A percentile compares a stretch with the other conserved stretches of the same genome.
phyloP scores from a whole-genome alignment of 352 stramenopile species.

The Phytopythium litorale region DNA sequence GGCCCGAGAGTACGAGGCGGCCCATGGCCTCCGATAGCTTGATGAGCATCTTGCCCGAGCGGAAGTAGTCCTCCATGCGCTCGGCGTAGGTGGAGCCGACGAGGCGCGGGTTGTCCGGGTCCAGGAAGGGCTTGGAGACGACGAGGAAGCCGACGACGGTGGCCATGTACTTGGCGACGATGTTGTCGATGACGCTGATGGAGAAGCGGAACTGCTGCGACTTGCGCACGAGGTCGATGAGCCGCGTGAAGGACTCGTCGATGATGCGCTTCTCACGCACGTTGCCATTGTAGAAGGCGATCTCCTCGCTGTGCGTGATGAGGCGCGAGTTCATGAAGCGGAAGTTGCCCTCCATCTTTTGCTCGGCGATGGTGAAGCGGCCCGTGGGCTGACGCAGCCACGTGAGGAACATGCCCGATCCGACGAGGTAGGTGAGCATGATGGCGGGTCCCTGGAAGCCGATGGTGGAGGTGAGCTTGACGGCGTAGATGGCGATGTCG shows the following conservation, averaged over 20 bases:
- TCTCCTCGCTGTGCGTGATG: constrained; percentile 88
- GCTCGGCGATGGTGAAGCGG: constrained; percentile 77
- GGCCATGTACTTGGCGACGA: constrained; percentile 87
- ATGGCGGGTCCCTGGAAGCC: constrained; percentile 65
- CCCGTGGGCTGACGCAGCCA: constrained; percentile 69
- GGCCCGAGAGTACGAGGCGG: constrained; percentile 77
- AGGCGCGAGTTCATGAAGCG: constrained; percentile 87
- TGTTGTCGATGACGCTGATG: constrained; percentile 78
- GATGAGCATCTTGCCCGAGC: constrained; percentile 82
- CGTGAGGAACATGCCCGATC: constrained; percentile 66
- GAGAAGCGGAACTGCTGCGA: constrained; percentile 86
- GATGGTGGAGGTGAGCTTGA: constrained; percentile 66
- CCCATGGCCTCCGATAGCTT: constrained; percentile 86
- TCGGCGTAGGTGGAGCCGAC: constrained; percentile 66
- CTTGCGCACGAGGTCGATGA: constrained; percentile 64
- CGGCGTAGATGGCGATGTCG: constrained; percentile 77
- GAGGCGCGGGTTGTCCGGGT: constrained; percentile 48
- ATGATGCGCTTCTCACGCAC: constrained; percentile 76
- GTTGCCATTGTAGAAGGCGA: constrained; percentile 91
- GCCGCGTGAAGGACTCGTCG: constrained; percentile 57
- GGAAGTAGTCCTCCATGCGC: constrained; percentile 84
- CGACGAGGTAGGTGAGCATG: constrained; percentile 67
- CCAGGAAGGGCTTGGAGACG: constrained; percentile 69
- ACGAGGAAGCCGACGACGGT: constrained; percentile 81
- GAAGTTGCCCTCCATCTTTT: constrained; percentile 83